A percentile compares a stretch with the other conserved stretches of the same genome.
phyloP scores from a whole-genome alignment of 2,329 filamentous ascomycete species.

The Cytospora piceicola region DNA sequence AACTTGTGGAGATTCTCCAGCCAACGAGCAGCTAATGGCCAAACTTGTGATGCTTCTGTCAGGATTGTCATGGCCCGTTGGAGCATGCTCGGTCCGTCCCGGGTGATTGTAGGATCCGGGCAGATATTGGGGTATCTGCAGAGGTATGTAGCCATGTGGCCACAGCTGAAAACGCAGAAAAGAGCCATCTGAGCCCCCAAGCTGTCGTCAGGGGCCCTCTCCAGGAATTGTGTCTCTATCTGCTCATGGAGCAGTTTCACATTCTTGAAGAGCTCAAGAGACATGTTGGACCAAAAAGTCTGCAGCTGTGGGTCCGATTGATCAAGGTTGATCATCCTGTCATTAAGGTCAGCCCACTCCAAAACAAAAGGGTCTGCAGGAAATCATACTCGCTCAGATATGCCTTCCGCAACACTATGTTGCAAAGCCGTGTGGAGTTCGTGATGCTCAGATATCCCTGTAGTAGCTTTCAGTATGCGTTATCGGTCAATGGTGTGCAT shows the following conservation, averaged over 20 bases:
- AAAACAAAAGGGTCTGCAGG: neutral
- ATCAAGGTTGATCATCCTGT: constrained; percentile 49
- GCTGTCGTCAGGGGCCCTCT: constrained; percentile 50
- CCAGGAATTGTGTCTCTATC: constrained; percentile 55
- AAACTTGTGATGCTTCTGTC: constrained; percentile 53
- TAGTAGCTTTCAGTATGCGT: neutral
- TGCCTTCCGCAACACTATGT: constrained; percentile 59
- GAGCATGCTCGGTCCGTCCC: constrained; percentile 51
- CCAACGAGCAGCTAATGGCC: constrained; percentile 59
- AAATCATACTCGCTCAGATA: constrained; percentile 54
- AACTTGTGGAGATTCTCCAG: constrained; percentile 54
- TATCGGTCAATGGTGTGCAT: neutral
- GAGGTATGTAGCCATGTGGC: constrained; percentile 55
- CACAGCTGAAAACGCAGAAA: constrained; percentile 60
- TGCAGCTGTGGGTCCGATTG: constrained; percentile 43
- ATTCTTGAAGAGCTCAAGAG: constrained; percentile 53
- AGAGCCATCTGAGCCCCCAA: constrained; percentile 58
- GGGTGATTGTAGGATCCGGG: constrained; percentile 45
- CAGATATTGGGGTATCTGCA: constrained; percentile 56
- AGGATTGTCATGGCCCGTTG: constrained; percentile 50
- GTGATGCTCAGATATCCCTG: constrained; percentile 60
- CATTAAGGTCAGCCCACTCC: neutral
- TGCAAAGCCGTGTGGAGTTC: constrained; percentile 59
- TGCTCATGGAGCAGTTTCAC: constrained; percentile 54
- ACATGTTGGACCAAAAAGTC: constrained; percentile 49